Conservation (phyloP, 306 rosid species). For the Arachis hypogaea region DNA sequence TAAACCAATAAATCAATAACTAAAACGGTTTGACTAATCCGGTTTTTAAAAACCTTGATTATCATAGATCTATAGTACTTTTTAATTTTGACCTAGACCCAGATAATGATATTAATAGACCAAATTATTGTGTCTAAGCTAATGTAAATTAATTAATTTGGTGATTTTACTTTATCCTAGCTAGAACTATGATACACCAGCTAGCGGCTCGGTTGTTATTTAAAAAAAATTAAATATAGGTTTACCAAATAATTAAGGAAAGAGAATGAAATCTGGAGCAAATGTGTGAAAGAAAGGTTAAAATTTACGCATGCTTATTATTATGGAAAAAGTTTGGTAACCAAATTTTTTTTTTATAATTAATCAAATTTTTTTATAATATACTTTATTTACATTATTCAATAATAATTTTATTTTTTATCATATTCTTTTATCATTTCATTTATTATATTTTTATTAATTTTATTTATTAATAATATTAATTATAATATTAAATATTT, state of each 20-base stretch:
- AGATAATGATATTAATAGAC: constrained; percentile 32
- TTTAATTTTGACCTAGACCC: constrained; percentile 42
- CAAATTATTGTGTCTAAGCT: constrained; percentile 47
- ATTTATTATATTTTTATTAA: too few species aligned
- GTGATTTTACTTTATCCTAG: constrained; percentile 27
- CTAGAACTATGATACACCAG: constrained; percentile 37
- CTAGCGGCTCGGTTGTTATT: constrained; percentile 26
- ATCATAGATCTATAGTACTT: constrained; percentile 31
- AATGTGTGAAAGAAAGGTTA: constrained; percentile 13
- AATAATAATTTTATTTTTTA: too few species aligned
- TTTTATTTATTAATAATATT: too few species aligned
- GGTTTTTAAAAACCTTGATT: not conserved
- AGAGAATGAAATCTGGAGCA: not conserved
- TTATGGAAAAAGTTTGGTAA: too few species aligned
- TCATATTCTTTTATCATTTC: too few species aligned
- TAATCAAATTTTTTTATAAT: too few species aligned
- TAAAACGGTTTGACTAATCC: too few species aligned
- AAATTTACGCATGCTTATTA: not conserved
- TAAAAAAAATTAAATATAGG: not conserved
- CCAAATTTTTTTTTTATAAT: too few species aligned
- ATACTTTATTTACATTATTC: too few species aligned
- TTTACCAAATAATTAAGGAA: not conserved
- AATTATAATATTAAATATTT: too few species aligned
- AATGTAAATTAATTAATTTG: constrained; percentile 24
- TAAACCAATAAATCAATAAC: too few species aligned